Percentiles rank a stretch among this genome's conserved stretches.
phyloP scores from a whole-genome alignment of 768 basidiomycete genomes.

The Cystobasidium onofrii region DNA sequence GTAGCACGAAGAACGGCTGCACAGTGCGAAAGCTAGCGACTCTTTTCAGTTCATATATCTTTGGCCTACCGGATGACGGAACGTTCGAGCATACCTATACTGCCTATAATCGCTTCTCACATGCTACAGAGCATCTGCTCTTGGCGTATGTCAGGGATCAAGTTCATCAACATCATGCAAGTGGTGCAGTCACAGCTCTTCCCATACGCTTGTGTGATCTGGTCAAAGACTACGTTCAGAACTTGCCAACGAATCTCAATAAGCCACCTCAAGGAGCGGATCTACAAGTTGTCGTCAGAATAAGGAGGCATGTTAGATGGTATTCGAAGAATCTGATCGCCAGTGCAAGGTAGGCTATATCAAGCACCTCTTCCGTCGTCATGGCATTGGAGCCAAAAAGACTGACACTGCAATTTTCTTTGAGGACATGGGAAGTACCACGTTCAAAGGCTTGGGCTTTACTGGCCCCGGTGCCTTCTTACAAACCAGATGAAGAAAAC shows the following conservation, averaged over 20 bases:
- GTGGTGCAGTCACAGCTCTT: slow-evolving; percentile 51
- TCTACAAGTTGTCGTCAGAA: slow-evolving; percentile 66
- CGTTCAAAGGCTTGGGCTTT: slow-evolving; percentile 40
- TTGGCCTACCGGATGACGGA: slow-evolving; percentile 56
- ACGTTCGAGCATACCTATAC: slow-evolving; percentile 57
- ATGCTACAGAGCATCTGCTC: slow-evolving; percentile 87
- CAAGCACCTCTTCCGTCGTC: neutral
- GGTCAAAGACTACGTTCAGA: slow-evolving; percentile 80
- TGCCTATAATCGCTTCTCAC: slow-evolving; percentile 68
- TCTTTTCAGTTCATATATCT: slow-evolving; percentile 59
- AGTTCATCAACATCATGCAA: slow-evolving; percentile 45
- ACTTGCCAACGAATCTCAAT: slow-evolving; percentile 57
- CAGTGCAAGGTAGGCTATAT: slow-evolving; percentile 48
- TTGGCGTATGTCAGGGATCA: slow-evolving; percentile 74
- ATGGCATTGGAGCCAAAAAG: neutral
- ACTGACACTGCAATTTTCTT: neutral
- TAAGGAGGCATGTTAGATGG: slow-evolving; percentile 72
- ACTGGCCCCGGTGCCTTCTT: slow-evolving; percentile 27
- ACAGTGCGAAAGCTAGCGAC: slow-evolving; percentile 83
- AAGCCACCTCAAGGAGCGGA: slow-evolving; percentile 54
- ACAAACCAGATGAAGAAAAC: neutral
- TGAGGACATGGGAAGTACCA: slow-evolving; percentile 50
- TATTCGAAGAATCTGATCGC: slow-evolving; percentile 79
- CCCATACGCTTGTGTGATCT: slow-evolving; percentile 82
- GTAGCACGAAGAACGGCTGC: slow-evolving; percentile 75